phyloP scores from a whole-genome alignment of 148 eudicot species.

The Polygonum maritimum region DNA sequence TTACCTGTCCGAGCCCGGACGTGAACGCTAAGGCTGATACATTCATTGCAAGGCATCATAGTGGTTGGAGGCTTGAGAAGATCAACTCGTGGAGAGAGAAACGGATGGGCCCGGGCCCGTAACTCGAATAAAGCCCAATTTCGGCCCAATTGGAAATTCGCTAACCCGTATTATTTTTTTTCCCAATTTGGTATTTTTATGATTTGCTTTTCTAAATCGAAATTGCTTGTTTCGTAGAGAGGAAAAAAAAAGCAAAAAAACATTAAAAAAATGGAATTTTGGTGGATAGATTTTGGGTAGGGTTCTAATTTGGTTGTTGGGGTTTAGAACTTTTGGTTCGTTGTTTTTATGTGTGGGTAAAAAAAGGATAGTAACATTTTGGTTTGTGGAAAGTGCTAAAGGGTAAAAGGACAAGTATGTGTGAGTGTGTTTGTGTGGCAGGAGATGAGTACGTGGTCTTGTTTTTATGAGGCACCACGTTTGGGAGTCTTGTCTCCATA shows the following conservation, averaged over 20 bases:
- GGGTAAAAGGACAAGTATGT: background rate
- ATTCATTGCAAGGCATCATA: constrained; percentile 61
- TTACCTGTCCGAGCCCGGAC: constrained; percentile 61
- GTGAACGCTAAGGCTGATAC: constrained; percentile 64
- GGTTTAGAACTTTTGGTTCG: background rate
- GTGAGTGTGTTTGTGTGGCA: background rate
- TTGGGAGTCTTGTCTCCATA: background rate
- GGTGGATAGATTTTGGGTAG: background rate
- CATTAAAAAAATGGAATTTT: background rate
- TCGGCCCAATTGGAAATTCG: background rate
- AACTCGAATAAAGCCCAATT: background rate
- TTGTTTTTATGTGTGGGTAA: background rate
- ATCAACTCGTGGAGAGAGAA: constrained; percentile 43
- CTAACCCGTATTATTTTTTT: background rate
- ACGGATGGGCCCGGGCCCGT: constrained; percentile 12
- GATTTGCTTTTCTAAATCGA: background rate
- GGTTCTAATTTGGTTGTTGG: background rate
- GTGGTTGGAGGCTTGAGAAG: constrained; percentile 72
- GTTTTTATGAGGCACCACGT: constrained; percentile 7
- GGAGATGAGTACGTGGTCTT: background rate
- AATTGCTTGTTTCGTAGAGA: background rate
- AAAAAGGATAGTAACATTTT: background rate
- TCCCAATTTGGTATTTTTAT: background rate
- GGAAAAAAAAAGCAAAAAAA: background rate
- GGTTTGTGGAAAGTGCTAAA: background rate